Evolutionary conservation across 257 asterid species (phyloP), one percentile per base, ranked within the genome.

Genomic region (Plantago elongata): DNA sequence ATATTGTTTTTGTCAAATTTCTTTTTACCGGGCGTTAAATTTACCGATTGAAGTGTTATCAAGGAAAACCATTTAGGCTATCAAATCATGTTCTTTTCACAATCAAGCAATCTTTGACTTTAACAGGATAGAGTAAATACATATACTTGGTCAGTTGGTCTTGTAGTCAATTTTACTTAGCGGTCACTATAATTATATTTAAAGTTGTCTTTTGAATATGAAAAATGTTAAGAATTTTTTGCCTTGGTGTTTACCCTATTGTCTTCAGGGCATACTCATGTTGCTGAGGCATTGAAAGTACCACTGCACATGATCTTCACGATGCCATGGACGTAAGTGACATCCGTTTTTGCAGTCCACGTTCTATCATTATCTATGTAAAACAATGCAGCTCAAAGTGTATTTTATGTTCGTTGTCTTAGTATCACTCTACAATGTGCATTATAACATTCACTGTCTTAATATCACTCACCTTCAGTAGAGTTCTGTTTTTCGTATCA

Each of bases 291-390:
- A 54, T 63, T 91, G 61, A 76, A 75, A 61, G 88, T 91, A 61
- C 98, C 98, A 4, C 18, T 91, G 51, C 98, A 91, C 79, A 79
- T 91, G 67, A 71, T 91, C 55, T 91, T 91, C 69, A 91, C 98
- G 57, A 91, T 91, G 98, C 98, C 98, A 15, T 91, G 98, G 98
- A 91, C 98, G 98, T 91, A 74, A 82, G 97, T 68, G 57, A 18
- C 51, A 43, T 12, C 50, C 48, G 71, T 67, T 64, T 51, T 9
- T 48, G 45, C 27, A 60, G 30, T 65, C 37, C 65, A 27, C 17
- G 40, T 58, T 45, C 11, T 34, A 46, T 55, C 42, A 11, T 46
- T 43, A 7, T 8, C 9, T 67, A 45, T 14, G 48, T 13, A 22
- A 9, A 62, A 12, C 27, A 22, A 22, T 22, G 27, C 27, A 22